These are phyloP conservation scores for Syzygium aromaticum DNA, from an alignment of 345 rosid species.

Conservation along the genomic window DNA sequence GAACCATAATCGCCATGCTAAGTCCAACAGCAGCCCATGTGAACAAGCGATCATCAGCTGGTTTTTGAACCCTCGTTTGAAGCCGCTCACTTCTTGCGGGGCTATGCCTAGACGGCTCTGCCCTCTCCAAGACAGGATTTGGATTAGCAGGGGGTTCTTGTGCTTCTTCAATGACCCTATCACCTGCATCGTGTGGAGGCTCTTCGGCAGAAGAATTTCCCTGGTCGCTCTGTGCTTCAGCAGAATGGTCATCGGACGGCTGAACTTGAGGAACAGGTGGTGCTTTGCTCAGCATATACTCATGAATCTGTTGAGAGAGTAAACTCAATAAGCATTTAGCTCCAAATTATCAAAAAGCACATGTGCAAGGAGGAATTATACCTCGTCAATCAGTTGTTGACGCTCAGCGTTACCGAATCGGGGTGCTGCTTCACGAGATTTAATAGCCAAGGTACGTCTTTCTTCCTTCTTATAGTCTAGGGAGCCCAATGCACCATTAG, in stretches of 20 bases:
- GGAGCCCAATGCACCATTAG: constrained; percentile 92
- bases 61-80: constrained; percentile 39
- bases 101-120: constrained; percentile 18
- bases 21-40: constrained; percentile 89
- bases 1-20: constrained; percentile 73
- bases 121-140: constrained; percentile 17
- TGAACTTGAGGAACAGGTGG: constrained; percentile 42
- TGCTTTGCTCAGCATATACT: constrained; percentile 79
- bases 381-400: constrained; percentile 89
- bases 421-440: constrained; percentile 87
- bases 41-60: constrained; percentile 72
- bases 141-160: constrained; percentile 23
- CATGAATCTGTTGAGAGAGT: constrained; percentile 56
- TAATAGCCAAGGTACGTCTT: constrained; percentile 64
- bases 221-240: constrained; percentile 11
- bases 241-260: constrained; percentile 15
- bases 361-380: not conserved
- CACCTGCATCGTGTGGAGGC: constrained; percentile 17
- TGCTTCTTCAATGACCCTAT: constrained; percentile 36
- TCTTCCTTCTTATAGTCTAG: constrained; percentile 91
- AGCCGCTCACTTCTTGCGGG: constrained; percentile 20
- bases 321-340: not conserved
- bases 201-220: not conserved
- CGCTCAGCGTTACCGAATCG: constrained; percentile 70
- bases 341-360: not conserved